phyloP scores from a whole-genome alignment of 768 basidiomycete genomes.

The Crucibulum laeve region DNA sequence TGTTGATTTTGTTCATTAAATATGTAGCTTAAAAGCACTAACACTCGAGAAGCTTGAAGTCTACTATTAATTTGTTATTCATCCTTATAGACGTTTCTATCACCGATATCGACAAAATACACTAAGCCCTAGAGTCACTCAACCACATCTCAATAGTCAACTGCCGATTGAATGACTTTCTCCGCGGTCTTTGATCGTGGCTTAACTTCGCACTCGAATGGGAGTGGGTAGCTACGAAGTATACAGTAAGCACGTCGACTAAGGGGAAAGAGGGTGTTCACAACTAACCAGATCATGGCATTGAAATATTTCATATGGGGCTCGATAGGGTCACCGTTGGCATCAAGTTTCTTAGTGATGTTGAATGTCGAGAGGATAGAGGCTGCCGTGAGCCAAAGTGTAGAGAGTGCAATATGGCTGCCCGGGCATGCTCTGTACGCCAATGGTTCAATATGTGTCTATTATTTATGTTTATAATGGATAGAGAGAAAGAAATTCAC shows the following conservation, averaged over 20 bases:
- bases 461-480: background rate
- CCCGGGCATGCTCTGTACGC: conserved; percentile 23
- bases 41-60: too few species aligned
- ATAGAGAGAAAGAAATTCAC: background rate
- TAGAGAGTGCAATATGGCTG: conserved; percentile 13
- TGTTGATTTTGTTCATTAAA: too few species aligned
- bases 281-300: background rate
- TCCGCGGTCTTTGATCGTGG: conserved; percentile 2
- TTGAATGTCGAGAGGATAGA: conserved; percentile 14
- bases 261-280: background rate
- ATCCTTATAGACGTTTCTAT: too few species aligned
- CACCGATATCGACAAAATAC: too few species aligned
- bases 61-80: too few species aligned
- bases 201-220: conserved; percentile 3
- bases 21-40: too few species aligned
- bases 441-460: conserved; percentile 1
- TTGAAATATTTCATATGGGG: conserved; percentile 12
- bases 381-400: conserved; percentile 14
- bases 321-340: conserved; percentile 21
- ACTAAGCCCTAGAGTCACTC: too few species aligned
- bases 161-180: background rate
- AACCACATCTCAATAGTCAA: too few species aligned
- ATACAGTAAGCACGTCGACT: background rate
- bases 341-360: conserved; percentile 21
- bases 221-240: background rate